phyloP scores from a whole-genome alignment of 768 basidiomycete genomes.

The Mycena crocata region DNA sequence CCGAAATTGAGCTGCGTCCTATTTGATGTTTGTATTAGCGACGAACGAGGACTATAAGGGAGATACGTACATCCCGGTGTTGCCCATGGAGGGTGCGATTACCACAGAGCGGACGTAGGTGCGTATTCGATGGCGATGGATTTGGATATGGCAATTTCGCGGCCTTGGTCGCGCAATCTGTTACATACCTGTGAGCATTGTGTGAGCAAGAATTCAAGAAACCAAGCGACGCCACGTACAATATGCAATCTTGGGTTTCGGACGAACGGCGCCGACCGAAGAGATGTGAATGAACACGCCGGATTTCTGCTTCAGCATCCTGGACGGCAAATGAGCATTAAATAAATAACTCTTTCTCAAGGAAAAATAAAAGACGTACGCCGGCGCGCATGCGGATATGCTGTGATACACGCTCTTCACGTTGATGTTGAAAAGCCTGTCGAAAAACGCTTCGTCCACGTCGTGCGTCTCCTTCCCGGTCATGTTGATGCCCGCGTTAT shows the following conservation, averaged over 20 bases:
- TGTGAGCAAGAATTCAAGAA: background rate
- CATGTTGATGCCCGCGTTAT: constrained; percentile 20
- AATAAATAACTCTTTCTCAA: no score
- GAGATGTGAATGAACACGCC: constrained; percentile 24
- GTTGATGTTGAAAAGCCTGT: constrained; percentile 23
- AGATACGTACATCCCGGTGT: constrained; percentile 18
- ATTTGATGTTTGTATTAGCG: background rate
- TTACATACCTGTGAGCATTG: no score
- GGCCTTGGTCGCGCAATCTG: constrained; percentile 23
- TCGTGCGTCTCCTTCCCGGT: constrained; percentile 18
- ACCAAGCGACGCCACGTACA: background rate
- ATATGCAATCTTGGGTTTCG: constrained; percentile 18
- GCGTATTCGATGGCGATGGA: constrained; percentile 23
- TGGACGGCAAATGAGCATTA: background rate
- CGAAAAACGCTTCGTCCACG: constrained; percentile 22
- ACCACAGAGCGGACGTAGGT: constrained; percentile 18
- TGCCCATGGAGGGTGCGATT: constrained; percentile 25
- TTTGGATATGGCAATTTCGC: constrained; percentile 20
- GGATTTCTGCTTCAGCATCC: constrained; percentile 19
- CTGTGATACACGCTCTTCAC: constrained; percentile 22
- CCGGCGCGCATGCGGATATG: constrained; percentile 10
- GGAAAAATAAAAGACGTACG: background rate
- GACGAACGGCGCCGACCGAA: constrained; percentile 15
- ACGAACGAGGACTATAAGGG: background rate
- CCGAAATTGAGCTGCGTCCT: constrained; percentile 25